Evolutionary conservation across 2,329 filamentous ascomycete genomes (phyloP), one percentile per base, ranked within the genome.

Genomic region (Juglanconis juglandina): DNA sequence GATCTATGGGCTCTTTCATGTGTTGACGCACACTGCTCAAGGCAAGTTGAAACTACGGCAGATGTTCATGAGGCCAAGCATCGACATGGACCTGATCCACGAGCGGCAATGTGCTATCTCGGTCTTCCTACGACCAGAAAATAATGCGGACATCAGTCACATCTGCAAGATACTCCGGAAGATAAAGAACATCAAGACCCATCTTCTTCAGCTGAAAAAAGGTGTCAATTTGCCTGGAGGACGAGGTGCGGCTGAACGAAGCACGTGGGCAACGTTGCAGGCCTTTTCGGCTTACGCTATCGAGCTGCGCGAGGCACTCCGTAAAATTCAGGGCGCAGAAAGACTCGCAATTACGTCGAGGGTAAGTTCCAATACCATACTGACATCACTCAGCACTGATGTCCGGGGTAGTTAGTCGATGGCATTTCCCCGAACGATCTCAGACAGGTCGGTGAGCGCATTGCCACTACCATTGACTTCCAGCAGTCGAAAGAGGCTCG

Each of bases 381-480:
- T 50, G 32, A 44, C 14, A 50, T 50, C 59, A 5, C 10, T 34
- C 10, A 8, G n/a, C 13, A 8, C 49, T 64, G 59, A 66, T 13
- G 17, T 5, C 46, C 7, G 39, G 30, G 55, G 62, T 30, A 88
- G 81, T 73, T 90, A n/a, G 69, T 87, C 5, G 76, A 84, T 14
- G 78, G 78, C 9, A 82, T 93, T 41, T 80, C 89, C 54, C 77
- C 80, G 30, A 73, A 76, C 30, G 77, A 81, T 5, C 74, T 96
- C 3, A 81, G 86, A 35, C 78, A 81, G 46, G 78, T 96, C 41
- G 91, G 91, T 5, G 82, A 86, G 56, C 79, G 86, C 60, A 89
- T 98, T 55, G 84, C 85, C 47, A 83, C 87, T 57, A 89, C 87
- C 13, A 83, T 96, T 53, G 92, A 97, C 70, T 93, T 97, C 66